A percentile compares a stretch with the other conserved stretches of the same genome.
Conservation (phyloP, 768 basidiomycete species). For the Strobilomyces dryophilus region DNA sequence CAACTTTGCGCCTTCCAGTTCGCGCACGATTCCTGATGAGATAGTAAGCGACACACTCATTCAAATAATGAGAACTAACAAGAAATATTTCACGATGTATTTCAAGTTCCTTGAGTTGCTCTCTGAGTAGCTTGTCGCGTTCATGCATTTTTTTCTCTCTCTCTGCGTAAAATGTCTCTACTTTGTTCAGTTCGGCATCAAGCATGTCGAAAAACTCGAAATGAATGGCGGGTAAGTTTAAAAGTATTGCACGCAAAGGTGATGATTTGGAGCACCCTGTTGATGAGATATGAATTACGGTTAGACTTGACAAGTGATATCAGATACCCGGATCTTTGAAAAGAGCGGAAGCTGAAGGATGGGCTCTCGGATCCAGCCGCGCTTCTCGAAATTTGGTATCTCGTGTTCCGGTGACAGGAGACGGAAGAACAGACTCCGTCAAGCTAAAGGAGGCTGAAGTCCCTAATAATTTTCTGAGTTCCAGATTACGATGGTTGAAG, state of each 20-base stretch:
- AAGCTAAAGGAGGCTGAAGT: conserved; percentile 2
- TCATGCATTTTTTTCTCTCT: conserved; percentile 60
- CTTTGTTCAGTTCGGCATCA: conserved; percentile 77
- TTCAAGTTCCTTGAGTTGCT: conserved; percentile 70
- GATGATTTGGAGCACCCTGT: conserved; percentile 20
- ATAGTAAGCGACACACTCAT: neutral
- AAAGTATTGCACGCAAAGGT: conserved; percentile 46
- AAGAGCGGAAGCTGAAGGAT: neutral
- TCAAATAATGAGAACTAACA: conserved; percentile 35
- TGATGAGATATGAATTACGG: neutral
- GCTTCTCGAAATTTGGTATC: neutral
- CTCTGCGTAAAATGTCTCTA: conserved; percentile 77
- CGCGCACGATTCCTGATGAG: conserved; percentile 11
- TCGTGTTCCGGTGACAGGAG: neutral
- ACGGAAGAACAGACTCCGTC: neutral
- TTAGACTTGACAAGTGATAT: neutral
- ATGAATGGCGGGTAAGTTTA: conserved; percentile 57
- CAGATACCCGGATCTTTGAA: conserved; percentile 13
- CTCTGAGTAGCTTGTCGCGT: conserved; percentile 45
- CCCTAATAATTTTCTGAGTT: conserved; percentile 1
- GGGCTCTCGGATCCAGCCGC: neutral
- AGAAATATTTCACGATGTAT: conserved; percentile 61
- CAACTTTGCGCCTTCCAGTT: conserved; percentile 8
- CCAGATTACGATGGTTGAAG: neutral
- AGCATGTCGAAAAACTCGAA: conserved; percentile 71